These are phyloP conservation scores for Leptodermis oblonga DNA, from an alignment of 257 asterid species.

Conservation along the genomic window DNA sequence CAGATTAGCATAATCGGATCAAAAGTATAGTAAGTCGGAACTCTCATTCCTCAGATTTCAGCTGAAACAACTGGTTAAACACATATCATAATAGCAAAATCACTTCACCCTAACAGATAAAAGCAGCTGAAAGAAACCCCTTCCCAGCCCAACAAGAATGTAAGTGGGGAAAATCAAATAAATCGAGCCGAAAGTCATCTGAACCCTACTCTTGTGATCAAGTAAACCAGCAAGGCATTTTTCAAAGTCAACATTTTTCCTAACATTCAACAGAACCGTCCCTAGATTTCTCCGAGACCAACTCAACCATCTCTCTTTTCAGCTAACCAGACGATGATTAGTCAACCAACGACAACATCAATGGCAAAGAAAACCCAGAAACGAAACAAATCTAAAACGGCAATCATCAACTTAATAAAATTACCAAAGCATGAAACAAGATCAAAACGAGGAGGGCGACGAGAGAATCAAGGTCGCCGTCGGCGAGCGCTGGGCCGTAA, in stretches of 20 bases:
- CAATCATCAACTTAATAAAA: constrained; percentile 12
- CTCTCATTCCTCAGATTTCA: too few species aligned
- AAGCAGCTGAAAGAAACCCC: too few species aligned
- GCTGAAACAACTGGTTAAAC: background rate
- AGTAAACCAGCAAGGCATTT: background rate
- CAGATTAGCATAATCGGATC: background rate
- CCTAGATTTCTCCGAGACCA: background rate
- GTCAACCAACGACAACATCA: background rate
- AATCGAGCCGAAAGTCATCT: background rate
- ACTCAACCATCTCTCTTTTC: background rate
- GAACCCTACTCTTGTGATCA: background rate
- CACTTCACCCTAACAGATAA: background rate
- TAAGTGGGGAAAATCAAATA: background rate
- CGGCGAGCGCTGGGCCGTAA: constrained; percentile 75
- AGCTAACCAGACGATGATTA: constrained; percentile 1
- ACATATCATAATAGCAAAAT: background rate
- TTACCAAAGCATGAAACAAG: constrained; percentile 85
- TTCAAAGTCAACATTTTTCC: background rate
- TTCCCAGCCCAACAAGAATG: background rate
- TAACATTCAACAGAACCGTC: background rate
- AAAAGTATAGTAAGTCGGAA: background rate
- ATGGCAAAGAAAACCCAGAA: background rate
- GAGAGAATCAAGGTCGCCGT: constrained; percentile 71
- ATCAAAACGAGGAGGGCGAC: constrained; percentile 54
- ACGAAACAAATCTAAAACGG: background rate